Conservation (phyloP, 805 yeast species). For the Candida peoriensis region DNA sequence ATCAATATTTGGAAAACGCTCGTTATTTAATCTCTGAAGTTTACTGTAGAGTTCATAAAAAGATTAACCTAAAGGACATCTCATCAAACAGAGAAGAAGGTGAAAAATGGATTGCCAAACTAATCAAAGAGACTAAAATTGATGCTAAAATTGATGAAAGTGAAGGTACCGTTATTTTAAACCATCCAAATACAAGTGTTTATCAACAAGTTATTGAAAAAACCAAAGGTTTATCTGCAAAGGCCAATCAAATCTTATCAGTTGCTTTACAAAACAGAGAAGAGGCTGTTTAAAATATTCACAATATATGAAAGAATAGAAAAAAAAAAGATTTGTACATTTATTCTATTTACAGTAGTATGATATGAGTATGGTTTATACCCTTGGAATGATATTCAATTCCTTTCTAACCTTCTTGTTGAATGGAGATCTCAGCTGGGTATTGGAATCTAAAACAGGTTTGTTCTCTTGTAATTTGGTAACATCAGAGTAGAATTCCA, state of each 20-base stretch:
- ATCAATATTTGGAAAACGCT: conserved; percentile 39
- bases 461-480: conserved; percentile 12
- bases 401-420: conserved; percentile 17
- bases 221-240: conserved; percentile 59
- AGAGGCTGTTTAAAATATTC: conserved; percentile 1
- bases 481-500: conserved; percentile 33
- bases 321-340: not conserved
- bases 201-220: conserved; percentile 66
- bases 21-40: conserved; percentile 48
- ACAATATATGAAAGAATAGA: not conserved
- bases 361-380: not conserved
- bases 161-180: conserved; percentile 47
- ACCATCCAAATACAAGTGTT: conserved; percentile 48
- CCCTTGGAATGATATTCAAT: conserved; percentile 13
- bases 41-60: conserved; percentile 48
- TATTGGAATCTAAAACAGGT: conserved; percentile 13
- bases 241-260: conserved; percentile 51
- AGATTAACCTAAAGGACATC: conserved; percentile 40
- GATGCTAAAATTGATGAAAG: conserved; percentile 51
- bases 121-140: conserved; percentile 44
- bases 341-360: too few relatives aligned
- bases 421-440: conserved; percentile 15
- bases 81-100: conserved; percentile 42
- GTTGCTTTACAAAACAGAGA: conserved; percentile 34
- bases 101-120: conserved; percentile 45